Percentiles rank a stretch among this genome's conserved stretches.
These are phyloP conservation scores for Eucalyptus paniculata DNA, from an alignment of 345 rosid species.

Conservation along the genomic window DNA sequence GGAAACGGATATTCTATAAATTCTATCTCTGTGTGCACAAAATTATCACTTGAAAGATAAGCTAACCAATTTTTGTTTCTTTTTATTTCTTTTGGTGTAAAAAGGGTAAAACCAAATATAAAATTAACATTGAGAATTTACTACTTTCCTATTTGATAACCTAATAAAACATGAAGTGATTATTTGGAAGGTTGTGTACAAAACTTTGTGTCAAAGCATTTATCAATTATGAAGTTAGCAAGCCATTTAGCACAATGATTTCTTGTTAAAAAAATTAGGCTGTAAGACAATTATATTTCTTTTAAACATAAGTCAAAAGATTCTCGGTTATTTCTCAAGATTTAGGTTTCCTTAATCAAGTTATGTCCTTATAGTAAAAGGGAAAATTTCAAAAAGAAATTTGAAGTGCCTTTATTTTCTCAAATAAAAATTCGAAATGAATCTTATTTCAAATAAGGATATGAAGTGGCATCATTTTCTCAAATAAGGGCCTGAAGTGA, in stretches of 20 bases:
- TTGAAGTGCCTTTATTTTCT: no score
- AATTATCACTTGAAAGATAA: neutral
- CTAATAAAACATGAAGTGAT: neutral
- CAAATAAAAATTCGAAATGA: accelerated
- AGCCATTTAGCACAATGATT: neutral
- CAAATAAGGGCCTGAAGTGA: accelerated
- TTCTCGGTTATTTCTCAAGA: neutral
- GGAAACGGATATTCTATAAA: neutral
- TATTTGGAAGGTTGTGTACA: neutral
- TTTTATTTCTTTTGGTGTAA: neutral
- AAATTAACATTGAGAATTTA: neutral
- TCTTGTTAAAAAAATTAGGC: neutral
- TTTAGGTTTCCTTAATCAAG: neutral
- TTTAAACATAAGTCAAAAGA: neutral
- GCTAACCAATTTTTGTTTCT: neutral
- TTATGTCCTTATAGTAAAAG: neutral
- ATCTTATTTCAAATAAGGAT: no score
- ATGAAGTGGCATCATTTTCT: no score
- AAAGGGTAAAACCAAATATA: neutral
- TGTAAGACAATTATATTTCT: neutral
- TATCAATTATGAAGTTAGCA: neutral
- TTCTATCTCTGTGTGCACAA: neutral
- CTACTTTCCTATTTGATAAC: neutral
- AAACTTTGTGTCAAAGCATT: neutral
- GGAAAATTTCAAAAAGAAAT: no score